A percentile compares a stretch with the other conserved stretches of the same genome.
phyloP scores from a whole-genome alignment of 306 rosid species.

The Dryas drummondii region DNA sequence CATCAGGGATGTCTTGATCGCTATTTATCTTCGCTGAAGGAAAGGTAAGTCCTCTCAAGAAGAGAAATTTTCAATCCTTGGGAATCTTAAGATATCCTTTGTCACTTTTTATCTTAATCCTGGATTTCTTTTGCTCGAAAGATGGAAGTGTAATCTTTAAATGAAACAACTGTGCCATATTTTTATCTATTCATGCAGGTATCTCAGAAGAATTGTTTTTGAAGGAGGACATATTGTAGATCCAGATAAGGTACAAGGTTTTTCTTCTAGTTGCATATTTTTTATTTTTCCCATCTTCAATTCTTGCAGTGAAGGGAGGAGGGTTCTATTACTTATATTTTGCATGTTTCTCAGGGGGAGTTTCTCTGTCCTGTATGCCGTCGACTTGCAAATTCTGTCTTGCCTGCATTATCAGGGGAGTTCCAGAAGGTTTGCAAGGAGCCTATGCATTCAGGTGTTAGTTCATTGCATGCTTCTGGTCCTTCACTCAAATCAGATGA shows the following conservation, averaged over 20 bases:
- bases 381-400: constrained; percentile 84
- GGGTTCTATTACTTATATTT: constrained; percentile 18
- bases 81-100: background rate
- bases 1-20: constrained; percentile 94
- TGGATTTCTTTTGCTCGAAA: background rate
- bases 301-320: constrained; percentile 13
- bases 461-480: constrained; percentile 36
- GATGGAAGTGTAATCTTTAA: background rate
- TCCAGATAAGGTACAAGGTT: constrained; percentile 74
- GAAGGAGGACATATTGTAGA: constrained; percentile 99
- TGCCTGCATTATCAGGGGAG: constrained; percentile 68
- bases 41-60: constrained; percentile 53
- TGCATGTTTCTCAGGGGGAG: constrained; percentile 65
- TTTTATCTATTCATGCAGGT: constrained; percentile 47
- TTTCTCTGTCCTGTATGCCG: constrained; percentile 98
- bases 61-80: background rate
- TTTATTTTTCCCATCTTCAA: background rate
- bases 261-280: background rate
- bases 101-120: constrained; percentile 16
- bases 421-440: constrained; percentile 47
- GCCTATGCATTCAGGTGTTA: constrained; percentile 33
- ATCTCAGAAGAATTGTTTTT: constrained; percentile 81
- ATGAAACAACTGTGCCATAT: background rate
- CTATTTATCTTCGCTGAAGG: constrained; percentile 80
- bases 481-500: constrained; percentile 32